These are phyloP conservation scores for Digitaria exilis DNA, from an alignment of 202 grass and related monocot species.

Conservation along the genomic window DNA sequence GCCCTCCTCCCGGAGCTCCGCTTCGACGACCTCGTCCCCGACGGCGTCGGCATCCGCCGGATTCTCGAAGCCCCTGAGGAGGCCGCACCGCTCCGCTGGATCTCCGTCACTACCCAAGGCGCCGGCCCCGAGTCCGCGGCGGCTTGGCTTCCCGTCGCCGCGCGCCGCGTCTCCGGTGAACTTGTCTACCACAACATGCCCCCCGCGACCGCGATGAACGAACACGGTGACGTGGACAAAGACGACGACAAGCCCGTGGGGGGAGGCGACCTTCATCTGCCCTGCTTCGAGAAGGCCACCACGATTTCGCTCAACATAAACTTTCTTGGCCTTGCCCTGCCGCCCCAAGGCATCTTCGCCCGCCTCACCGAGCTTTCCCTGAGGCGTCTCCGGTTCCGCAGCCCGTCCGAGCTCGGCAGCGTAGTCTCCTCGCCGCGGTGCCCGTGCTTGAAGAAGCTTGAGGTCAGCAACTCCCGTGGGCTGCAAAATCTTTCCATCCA, in stretches of 20 bases:
- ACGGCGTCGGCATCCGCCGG: not conserved
- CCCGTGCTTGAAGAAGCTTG: constrained; percentile 3
- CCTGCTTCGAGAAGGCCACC: constrained; percentile 34
- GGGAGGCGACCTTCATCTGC: constrained; percentile 12
- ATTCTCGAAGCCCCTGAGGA: not conserved
- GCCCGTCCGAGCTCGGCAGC: not conserved
- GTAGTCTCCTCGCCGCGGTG: constrained; percentile 15
- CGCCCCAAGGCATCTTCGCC: not conserved
- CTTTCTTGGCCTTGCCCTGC: constrained; percentile 5
- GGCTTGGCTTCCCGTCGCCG: constrained; percentile 32
- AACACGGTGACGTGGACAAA: no score
- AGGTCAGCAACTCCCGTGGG: not conserved
- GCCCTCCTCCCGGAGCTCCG: not conserved
- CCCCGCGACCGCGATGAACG: no score
- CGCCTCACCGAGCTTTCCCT: constrained; percentile 8
- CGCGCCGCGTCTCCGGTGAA: not conserved
- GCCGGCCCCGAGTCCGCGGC: not conserved
- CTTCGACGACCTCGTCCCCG: not conserved
- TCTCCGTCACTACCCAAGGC: not conserved
- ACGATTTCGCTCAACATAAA: not conserved
- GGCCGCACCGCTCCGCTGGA: not conserved
- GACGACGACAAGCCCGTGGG: not conserved
- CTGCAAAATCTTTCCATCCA: not conserved
- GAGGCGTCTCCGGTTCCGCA: not conserved
- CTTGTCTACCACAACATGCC: not conserved